These are phyloP conservation scores for Cantharellus cinnabarinus DNA, from an alignment of 768 basidiomycete species.

Conservation along the genomic window DNA sequence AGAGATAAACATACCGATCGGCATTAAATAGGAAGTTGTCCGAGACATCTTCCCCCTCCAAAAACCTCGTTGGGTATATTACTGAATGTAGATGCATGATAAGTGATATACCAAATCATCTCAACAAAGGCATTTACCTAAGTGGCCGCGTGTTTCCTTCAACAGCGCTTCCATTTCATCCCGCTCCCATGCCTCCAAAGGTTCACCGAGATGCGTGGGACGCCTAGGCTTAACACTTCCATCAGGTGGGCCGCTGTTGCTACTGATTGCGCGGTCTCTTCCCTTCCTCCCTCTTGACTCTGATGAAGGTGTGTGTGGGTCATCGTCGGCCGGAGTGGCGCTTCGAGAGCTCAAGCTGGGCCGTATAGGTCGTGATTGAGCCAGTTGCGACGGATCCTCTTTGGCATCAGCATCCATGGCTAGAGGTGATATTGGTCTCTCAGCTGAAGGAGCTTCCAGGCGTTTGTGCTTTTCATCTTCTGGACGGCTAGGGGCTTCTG, in stretches of 20 bases:
- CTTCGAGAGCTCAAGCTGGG: too few species aligned
- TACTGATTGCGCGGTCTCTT: background rate
- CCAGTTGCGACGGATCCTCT: too few species aligned
- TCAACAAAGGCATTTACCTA: conserved; percentile 34
- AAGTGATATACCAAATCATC: background rate
- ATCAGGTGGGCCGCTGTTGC: background rate
- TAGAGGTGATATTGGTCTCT: background rate
- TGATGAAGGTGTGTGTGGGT: background rate
- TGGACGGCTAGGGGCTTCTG: background rate
- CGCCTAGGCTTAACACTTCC: background rate
- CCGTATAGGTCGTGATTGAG: too few species aligned
- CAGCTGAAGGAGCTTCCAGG: background rate
- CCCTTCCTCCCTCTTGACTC: background rate
- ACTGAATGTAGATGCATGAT: conserved; percentile 27
- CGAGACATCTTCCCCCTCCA: conserved; percentile 81
- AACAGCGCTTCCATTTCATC: conserved; percentile 81
- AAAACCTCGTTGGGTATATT: conserved; percentile 60
- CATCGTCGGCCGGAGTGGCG: too few species aligned
- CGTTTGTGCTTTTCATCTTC: background rate
- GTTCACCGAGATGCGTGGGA: conserved; percentile 22
- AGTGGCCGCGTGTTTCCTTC: conserved; percentile 56
- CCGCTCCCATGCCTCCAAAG: conserved; percentile 64
- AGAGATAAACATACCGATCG: background rate
- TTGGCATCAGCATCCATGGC: too few species aligned
- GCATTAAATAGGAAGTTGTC: conserved; percentile 30